Percentiles rank a stretch among this genome's conserved stretches.
phyloP scores from a whole-genome alignment of 805 yeast species.

The Candida nanaspora region DNA sequence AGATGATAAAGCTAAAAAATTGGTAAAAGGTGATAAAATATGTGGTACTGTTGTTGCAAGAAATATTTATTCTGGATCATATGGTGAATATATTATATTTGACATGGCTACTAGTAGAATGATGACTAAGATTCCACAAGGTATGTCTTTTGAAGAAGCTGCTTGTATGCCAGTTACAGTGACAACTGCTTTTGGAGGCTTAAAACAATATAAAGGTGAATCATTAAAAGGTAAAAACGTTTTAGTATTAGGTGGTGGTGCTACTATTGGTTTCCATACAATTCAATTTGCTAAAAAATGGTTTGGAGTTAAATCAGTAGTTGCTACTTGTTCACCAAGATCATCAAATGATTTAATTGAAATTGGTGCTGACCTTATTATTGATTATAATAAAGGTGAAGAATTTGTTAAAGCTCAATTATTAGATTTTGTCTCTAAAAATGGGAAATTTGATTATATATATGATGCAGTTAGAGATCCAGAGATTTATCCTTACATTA shows the following conservation, averaged over 20 bases:
- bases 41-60: constrained; percentile 7
- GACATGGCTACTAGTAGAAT: constrained; percentile 27
- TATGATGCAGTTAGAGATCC: constrained; percentile 60
- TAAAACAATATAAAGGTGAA: constrained; percentile 25
- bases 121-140: constrained; percentile 38
- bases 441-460: constrained; percentile 50
- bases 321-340: constrained; percentile 39
- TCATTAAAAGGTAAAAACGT: constrained; percentile 37
- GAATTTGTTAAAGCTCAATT: constrained; percentile 29
- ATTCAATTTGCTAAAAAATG: constrained; percentile 49
- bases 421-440: constrained; percentile 21
- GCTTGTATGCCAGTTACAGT: constrained; percentile 60
- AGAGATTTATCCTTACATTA: constrained; percentile 37
- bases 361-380: constrained; percentile 48
- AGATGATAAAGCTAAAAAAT: not conserved
- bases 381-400: constrained; percentile 48
- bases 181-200: constrained; percentile 49
- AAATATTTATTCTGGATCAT: constrained; percentile 28
- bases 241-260: constrained; percentile 67
- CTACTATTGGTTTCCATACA: constrained; percentile 55
- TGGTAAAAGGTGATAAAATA: constrained; percentile 14
- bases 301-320: constrained; percentile 42
- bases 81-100: constrained; percentile 36
- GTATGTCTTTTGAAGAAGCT: constrained; percentile 45
- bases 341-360: constrained; percentile 14